These are phyloP conservation scores for Debaryomyces subglobosus DNA, from an alignment of 1,139 yeast species.

Conservation along the genomic window DNA sequence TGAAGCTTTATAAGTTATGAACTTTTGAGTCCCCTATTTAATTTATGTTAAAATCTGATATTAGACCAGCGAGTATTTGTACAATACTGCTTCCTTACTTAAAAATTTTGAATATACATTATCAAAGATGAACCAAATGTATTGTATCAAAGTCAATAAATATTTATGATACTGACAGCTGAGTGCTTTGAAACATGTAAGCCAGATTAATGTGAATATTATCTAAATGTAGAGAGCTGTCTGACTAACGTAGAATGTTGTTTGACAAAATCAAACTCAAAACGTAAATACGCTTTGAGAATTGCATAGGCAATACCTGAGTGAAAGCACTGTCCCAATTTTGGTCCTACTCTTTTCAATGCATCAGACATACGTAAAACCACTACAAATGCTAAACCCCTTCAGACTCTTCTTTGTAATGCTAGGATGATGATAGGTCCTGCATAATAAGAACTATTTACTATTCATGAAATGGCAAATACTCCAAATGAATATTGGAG, in stretches of 20 bases:
- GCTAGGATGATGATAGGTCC: neutral
- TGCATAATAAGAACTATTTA: neutral
- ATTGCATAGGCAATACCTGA: neutral
- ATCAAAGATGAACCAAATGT: neutral
- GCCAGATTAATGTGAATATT: neutral
- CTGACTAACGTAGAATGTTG: neutral
- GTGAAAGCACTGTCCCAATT: neutral
- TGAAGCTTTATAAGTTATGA: slow-evolving; percentile 67
- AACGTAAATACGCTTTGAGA: neutral
- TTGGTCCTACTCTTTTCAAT: neutral
- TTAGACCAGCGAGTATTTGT: slow-evolving; percentile 3
- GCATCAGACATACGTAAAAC: neutral
- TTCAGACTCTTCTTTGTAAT: neutral
- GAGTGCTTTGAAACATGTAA: neutral
- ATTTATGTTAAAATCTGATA: slow-evolving; percentile 5
- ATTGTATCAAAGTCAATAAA: neutral
- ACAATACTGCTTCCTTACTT: slow-evolving; percentile 4
- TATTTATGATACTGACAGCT: neutral
- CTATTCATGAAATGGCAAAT: neutral
- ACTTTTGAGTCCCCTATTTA: neutral
- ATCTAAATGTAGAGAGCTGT: neutral
- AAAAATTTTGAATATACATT: slow-evolving; percentile 4
- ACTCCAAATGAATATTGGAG: neutral
- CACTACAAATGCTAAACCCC: neutral
- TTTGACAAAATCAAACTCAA: neutral